Conservation (phyloP, 2,329 filamentous ascomycete species). For the Verruconis gallopava region DNA sequence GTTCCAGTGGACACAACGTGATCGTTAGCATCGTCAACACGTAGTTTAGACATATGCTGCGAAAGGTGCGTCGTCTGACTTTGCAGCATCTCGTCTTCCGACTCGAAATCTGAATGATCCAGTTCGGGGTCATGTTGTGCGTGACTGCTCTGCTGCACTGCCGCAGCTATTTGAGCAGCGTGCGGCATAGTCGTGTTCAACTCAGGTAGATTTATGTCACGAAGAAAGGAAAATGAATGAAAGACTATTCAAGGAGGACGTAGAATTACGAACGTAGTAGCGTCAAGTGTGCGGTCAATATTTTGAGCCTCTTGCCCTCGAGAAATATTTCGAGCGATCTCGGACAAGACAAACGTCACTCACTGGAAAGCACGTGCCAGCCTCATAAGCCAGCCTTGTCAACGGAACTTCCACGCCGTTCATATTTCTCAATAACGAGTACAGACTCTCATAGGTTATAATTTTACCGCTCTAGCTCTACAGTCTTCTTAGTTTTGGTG, state of each 20-base stretch:
- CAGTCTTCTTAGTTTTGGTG: too few species aligned
- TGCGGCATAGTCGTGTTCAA: slow-evolving; percentile 5
- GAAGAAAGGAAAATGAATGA: neutral
- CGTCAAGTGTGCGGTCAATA: neutral
- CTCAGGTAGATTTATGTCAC: neutral
- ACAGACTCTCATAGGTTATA: too few species aligned
- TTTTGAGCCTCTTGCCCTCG: neutral
- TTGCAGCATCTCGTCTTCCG: slow-evolving; percentile 31
- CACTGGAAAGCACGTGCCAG: too few species aligned
- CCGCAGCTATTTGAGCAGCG: slow-evolving; percentile 4
- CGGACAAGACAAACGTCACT: neutral
- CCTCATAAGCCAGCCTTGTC: too few species aligned
- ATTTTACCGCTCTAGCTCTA: too few species aligned
- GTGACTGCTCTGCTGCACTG: neutral
- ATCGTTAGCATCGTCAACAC: slow-evolving; percentile 47
- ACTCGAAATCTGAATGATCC: neutral
- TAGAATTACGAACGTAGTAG: neutral
- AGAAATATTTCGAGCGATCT: neutral
- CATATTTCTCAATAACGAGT: too few species aligned
- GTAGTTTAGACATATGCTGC: slow-evolving; percentile 74
- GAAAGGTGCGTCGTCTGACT: slow-evolving; percentile 79
- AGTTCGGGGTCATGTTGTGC: neutral
- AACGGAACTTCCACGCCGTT: too few species aligned
- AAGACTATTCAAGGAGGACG: neutral
- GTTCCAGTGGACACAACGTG: slow-evolving; percentile 16